Conservation (phyloP, 2,329 filamentous ascomycete species). For the Tolypocladium pustulatum region DNA sequence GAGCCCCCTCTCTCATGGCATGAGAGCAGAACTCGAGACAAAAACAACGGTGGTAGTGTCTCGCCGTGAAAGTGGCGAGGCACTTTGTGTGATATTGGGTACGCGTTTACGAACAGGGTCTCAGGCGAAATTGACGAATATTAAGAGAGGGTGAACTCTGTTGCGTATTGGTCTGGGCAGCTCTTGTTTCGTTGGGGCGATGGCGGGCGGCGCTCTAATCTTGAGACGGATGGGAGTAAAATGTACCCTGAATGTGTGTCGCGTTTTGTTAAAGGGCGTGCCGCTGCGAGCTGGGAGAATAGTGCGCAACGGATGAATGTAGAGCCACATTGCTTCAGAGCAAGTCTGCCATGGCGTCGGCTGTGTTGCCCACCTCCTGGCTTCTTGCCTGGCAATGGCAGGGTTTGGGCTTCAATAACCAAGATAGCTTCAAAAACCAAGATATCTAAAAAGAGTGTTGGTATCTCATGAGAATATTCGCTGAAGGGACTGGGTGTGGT, state of each 20-base stretch:
- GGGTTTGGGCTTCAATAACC: background rate
- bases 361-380: background rate
- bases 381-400: background rate
- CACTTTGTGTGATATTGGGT: background rate
- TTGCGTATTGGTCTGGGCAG: background rate
- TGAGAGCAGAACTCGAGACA: background rate
- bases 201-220: background rate
- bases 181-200: background rate
- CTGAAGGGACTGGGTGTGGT: background rate
- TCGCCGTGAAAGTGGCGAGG: background rate
- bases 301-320: background rate
- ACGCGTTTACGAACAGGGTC: background rate
- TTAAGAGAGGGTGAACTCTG: background rate
- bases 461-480: background rate
- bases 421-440: background rate
- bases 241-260: background rate
- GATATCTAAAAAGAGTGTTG: background rate
- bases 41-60: background rate
- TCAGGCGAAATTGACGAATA: background rate
- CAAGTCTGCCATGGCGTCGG: background rate
- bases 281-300: background rate
- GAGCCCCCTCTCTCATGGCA: background rate
- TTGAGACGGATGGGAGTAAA: constrained; percentile 1
- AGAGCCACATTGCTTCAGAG: background rate
- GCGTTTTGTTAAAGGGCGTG: background rate